Conservation (phyloP, 2,329 filamentous ascomycete genomes). For the Monilinia polystroma region DNA sequence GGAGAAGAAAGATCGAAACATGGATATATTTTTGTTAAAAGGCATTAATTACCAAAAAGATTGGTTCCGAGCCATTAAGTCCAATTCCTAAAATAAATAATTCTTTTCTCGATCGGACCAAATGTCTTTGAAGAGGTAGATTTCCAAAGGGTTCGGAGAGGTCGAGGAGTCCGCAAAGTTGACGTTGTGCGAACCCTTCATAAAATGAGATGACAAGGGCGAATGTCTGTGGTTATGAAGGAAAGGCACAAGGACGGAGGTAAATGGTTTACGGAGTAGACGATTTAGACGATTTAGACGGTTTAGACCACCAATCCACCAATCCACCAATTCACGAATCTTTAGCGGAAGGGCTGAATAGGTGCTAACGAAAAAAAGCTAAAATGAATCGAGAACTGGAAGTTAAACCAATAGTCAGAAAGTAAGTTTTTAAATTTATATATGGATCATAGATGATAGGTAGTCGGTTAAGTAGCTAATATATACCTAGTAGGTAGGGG, state of each 20-base stretch:
- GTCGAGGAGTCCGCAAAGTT: slow-evolving; percentile 5
- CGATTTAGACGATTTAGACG: too few species aligned
- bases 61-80: background rate
- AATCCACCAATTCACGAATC: background rate
- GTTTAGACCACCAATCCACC: too few species aligned
- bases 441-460: background rate
- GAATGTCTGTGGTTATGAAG: slow-evolving; percentile 19
- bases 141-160: slow-evolving; percentile 13
- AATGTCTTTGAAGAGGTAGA: slow-evolving; percentile 17
- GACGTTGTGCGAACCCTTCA: slow-evolving; percentile 17
- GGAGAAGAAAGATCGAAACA: slow-evolving; percentile 33
- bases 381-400: slow-evolving; percentile 11
- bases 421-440: background rate
- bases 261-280: background rate
- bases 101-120: background rate
- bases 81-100: background rate
- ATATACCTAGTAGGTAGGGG: background rate
- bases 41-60: slow-evolving; percentile 30
- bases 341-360: slow-evolving; percentile 21
- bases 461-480: background rate
- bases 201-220: slow-evolving; percentile 5
- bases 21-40: slow-evolving; percentile 31
- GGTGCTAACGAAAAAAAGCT: background rate
- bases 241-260: slow-evolving; percentile 2
- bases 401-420: background rate